Conservation (phyloP, 2,329 filamentous ascomycete species). For the Epichloe gansuensis region DNA sequence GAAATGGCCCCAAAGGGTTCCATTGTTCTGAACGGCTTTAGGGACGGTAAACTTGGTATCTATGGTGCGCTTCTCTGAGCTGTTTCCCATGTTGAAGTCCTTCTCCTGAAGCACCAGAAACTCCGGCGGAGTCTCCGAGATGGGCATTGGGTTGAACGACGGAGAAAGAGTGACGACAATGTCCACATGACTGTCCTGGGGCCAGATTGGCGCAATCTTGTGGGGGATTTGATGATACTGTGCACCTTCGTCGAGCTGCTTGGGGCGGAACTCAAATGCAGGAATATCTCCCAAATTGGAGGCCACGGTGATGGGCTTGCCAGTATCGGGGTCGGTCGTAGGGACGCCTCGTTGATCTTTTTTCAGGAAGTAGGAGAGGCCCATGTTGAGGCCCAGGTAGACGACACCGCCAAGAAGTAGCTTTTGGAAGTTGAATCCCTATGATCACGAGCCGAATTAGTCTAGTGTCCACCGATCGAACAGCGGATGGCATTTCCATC, state of each 20-base stretch:
- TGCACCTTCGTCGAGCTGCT: conserved; percentile 45
- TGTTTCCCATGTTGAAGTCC: conserved; percentile 67
- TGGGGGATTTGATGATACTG: conserved; percentile 53
- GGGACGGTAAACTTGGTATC: conserved; percentile 71
- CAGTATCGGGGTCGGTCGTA: conserved; percentile 34
- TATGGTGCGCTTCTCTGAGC: conserved; percentile 62
- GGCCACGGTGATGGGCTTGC: conserved; percentile 39
- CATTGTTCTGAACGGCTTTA: conserved; percentile 71
- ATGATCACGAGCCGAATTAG: neutral
- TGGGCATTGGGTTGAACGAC: conserved; percentile 52
- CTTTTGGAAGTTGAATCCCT: conserved; percentile 29
- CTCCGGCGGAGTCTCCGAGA: conserved; percentile 52
- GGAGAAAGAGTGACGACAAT: conserved; percentile 75
- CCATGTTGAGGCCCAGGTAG: conserved; percentile 46
- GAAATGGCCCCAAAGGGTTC: conserved; percentile 90
- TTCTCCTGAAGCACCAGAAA: conserved; percentile 68
- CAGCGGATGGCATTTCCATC: neutral
- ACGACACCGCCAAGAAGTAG: conserved; percentile 39
- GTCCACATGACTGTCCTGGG: conserved; percentile 63
- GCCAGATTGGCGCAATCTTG: conserved; percentile 78
- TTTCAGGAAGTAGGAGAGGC: conserved; percentile 40
- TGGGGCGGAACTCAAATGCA: conserved; percentile 52
- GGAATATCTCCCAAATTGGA: conserved; percentile 46
- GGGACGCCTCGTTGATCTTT: conserved; percentile 35
- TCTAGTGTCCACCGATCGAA: neutral